Conservation (phyloP, 805 yeast genomes). For the Diddensiella santjacobensis region DNA sequence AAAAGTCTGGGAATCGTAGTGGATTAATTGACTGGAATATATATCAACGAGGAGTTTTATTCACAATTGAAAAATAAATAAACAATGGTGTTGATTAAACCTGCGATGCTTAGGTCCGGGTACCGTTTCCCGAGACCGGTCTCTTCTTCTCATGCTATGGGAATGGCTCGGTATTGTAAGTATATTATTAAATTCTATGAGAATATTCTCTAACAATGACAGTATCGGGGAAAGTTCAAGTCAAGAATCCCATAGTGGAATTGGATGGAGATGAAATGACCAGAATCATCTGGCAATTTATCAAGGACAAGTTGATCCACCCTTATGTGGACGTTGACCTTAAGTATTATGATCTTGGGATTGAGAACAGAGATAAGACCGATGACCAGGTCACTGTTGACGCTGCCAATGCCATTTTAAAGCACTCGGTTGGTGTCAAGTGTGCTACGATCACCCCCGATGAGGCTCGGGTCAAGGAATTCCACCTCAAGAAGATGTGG, state of each 20-base stretch:
- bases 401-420: conserved; percentile 83
- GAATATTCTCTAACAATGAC: neutral
- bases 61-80: too few species aligned
- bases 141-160: neutral
- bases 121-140: neutral
- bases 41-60: too few species aligned
- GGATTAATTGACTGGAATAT: too few species aligned
- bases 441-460: conserved; percentile 97
- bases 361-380: conserved; percentile 81
- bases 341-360: conserved; percentile 87
- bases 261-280: conserved; percentile 99
- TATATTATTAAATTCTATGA: neutral
- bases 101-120: neutral
- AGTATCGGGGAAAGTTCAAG: conserved; percentile 54
- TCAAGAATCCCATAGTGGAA: conserved; percentile 87
- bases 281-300: conserved; percentile 89
- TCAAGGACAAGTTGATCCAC: conserved; percentile 76
- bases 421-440: conserved; percentile 90
- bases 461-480: conserved; percentile 91
- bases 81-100: neutral
- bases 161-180: neutral
- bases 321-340: conserved; percentile 86
- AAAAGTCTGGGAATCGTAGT: too few species aligned
- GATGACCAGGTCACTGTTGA: conserved; percentile 85
- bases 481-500: conserved; percentile 93